Evolutionary conservation across 1,284 basidiomycete genomes (phyloP), one percentile per base, ranked within the genome.

Genomic region (Anthracocystis walkeri): DNA sequence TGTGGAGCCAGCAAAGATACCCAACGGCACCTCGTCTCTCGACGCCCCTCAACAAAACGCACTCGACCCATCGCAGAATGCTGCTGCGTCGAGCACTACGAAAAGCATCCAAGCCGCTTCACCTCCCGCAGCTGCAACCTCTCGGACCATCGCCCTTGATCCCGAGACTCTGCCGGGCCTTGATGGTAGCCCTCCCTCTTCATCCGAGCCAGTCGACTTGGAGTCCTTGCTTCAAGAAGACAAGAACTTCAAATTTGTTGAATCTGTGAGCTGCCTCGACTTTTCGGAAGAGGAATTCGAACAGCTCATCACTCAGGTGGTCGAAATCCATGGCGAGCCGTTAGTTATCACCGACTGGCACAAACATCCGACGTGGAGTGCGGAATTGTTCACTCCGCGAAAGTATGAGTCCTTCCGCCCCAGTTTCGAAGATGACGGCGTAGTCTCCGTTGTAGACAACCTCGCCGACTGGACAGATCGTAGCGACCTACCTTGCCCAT

Each of bases 301-400:
- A 14, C 10, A 38, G 23, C 52, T 59, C 18, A 66, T 76, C 33
- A 33, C 51, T 10, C 42, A 44, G 12, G 23, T 55, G 12, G 62
- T 76, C 21, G 74, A 76, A 35, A 41, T 33, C 1, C 6, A 51
- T 12, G 56, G 69, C 23, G 20, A 53, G 51, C 74, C 74, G 0
- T 33, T 76, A 18, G 59, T 76, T 29, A 65, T 76, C 27, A 60
- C 65, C 27, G 69, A 73, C 35, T 69, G 72, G n/a, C 54, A 76
- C 35, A 65, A 58, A 20, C 23, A 25, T 10, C 25, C 58, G 2
- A 29, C 21, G 11, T 75, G 72, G 72, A 20, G 31, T 18, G 33
- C 58, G 14, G 60, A 57, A 18, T 44, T 66, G 21, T 75, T 75
- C 44, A 44, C 14, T 29, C 56, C 46, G 14, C 25, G 48, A 20